Percentiles rank a stretch among this genome's conserved stretches.
Evolutionary conservation across 768 basidiomycete genomes (phyloP).

Genomic region (Tulasnella sp.): DNA sequence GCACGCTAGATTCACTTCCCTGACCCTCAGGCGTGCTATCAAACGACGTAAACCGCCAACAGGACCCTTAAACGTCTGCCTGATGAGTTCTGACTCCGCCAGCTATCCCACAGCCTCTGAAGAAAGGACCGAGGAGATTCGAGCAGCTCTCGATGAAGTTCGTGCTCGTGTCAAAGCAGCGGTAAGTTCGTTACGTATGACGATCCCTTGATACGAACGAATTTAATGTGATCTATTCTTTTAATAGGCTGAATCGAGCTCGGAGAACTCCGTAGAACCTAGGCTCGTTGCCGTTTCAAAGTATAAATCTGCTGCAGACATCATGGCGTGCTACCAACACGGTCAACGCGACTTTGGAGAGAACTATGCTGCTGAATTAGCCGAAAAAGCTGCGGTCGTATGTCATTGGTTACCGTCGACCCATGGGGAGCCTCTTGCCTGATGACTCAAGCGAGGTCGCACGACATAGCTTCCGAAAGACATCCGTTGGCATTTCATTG

Average conservation of each 20-base stretch:
- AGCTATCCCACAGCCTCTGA: background rate
- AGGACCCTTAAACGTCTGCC: background rate
- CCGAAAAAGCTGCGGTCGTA: constrained; percentile 70
- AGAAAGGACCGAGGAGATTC: constrained; percentile 18
- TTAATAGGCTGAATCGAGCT: background rate
- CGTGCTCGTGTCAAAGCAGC: constrained; percentile 14
- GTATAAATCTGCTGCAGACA: constrained; percentile 79
- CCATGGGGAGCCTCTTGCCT: background rate
- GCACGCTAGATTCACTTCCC: background rate
- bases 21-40: background rate
- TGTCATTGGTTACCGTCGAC: constrained; percentile 19
- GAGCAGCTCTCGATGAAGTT: constrained; percentile 16
- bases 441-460: background rate
- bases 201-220: background rate
- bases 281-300: constrained; percentile 86
- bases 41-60: background rate
- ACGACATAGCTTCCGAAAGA: constrained; percentile 60
- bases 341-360: constrained; percentile 93
- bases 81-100: background rate
- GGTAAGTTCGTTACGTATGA: constrained; percentile 1
- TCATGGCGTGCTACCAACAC: constrained; percentile 66
- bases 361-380: constrained; percentile 91
- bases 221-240: background rate
- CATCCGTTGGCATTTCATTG: constrained; percentile 97
- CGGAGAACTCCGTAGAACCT: constrained; percentile 16